phyloP scores from a whole-genome alignment of 2,329 filamentous ascomycete genomes.

The Neofusicoccum ribis region DNA sequence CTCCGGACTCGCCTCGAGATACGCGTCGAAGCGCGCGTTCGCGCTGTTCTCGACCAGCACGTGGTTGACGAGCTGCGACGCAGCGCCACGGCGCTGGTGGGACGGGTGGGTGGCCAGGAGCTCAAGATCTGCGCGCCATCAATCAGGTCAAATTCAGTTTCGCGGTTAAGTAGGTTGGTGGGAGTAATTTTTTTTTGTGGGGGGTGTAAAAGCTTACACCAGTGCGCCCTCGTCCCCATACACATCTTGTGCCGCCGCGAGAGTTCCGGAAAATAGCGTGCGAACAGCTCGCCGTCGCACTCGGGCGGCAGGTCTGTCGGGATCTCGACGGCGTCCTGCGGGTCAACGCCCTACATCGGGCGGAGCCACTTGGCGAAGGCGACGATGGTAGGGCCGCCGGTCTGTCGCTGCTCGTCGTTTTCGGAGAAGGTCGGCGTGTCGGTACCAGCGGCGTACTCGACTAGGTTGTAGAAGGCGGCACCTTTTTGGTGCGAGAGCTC shows the following conservation, averaged over 20 bases:
- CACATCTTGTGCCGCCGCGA: background rate
- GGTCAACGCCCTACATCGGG: background rate
- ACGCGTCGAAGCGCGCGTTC: background rate
- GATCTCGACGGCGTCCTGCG: background rate
- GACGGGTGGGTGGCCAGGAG: slow-evolving; percentile 12
- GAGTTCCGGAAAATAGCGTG: background rate
- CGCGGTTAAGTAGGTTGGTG: background rate
- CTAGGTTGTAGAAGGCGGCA: slow-evolving; percentile 1
- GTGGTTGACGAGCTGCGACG: background rate
- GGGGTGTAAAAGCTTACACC: background rate
- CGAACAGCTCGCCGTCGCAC: background rate
- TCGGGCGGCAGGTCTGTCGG: background rate
- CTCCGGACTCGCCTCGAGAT: slow-evolving; percentile 1
- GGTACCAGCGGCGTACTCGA: slow-evolving; percentile 3
- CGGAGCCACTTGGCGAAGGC: slow-evolving; percentile 13
- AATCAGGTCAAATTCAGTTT: no score
- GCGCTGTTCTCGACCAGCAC: background rate
- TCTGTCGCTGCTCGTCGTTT: background rate
- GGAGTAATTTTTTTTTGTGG: background rate
- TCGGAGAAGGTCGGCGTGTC: background rate
- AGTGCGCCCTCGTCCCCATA: slow-evolving; percentile 4
- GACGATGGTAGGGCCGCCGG: background rate
- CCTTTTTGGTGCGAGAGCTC: background rate
- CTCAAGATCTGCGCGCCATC: background rate
- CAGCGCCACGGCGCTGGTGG: slow-evolving; percentile 13